A percentile compares a stretch with the other conserved stretches of the same genome.
Evolutionary conservation across 805 yeast genomes (phyloP).

Genomic region (Candida bentonensis): DNA sequence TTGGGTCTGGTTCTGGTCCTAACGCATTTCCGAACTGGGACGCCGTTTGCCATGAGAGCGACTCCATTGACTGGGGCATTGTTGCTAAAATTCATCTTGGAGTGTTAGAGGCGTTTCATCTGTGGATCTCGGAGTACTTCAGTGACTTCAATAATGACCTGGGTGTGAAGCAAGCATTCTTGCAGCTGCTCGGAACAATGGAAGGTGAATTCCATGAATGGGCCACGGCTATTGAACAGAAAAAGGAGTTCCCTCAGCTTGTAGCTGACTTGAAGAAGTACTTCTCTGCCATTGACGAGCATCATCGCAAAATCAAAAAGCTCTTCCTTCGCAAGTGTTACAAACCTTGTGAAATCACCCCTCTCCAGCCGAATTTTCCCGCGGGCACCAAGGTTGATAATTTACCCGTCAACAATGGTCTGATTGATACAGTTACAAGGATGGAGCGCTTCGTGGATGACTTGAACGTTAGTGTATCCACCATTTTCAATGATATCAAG

Average conservation of each 20-base stretch:
- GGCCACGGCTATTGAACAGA: constrained; percentile 5
- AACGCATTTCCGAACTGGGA: constrained; percentile 16
- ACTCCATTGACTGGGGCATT: constrained; percentile 46
- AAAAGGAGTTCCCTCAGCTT: neutral
- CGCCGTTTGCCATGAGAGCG: constrained; percentile 9
- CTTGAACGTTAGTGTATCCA: constrained; percentile 47
- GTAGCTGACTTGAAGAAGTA: constrained; percentile 7
- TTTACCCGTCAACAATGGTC: constrained; percentile 8
- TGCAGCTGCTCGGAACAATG: constrained; percentile 50
- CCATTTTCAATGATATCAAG: constrained; percentile 41
- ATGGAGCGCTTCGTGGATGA: constrained; percentile 50
- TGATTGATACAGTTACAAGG: constrained; percentile 4
- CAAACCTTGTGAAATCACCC: constrained; percentile 19
- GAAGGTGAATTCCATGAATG: constrained; percentile 44
- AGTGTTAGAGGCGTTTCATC: constrained; percentile 58
- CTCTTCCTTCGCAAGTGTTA: constrained; percentile 28
- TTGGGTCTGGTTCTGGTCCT: neutral
- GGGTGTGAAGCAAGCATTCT: constrained; percentile 38
- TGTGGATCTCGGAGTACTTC: constrained; percentile 60
- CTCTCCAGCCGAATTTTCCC: constrained; percentile 12
- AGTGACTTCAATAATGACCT: constrained; percentile 61
- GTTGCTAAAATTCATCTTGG: constrained; percentile 73
- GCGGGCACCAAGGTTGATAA: constrained; percentile 10
- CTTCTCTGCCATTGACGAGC: constrained; percentile 19
- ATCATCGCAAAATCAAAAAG: constrained; percentile 55